phyloP scores from a whole-genome alignment of 768 basidiomycete species.

The Ephemerocybe angulata region DNA sequence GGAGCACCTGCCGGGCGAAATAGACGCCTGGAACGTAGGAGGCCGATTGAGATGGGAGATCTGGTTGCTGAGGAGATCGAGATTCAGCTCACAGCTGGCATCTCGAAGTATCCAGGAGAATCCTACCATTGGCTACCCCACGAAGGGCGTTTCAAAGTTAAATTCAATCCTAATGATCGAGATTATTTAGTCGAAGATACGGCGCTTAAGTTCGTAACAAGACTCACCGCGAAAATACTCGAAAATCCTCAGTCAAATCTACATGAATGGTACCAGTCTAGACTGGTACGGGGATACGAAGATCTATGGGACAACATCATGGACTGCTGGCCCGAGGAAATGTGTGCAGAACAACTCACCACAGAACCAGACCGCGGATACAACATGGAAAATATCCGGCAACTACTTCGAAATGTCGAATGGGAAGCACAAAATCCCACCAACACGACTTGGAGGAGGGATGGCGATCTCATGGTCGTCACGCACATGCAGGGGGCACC shows the following conservation, averaged over 20 bases:
- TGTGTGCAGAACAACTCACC: neutral
- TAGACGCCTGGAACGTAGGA: no score
- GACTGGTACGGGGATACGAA: neutral
- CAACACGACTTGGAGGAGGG: no score
- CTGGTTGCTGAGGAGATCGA: neutral
- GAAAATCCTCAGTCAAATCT: neutral
- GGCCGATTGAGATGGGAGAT: no score
- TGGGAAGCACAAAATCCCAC: no score
- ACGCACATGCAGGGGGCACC: no score
- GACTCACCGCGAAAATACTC: neutral
- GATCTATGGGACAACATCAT: neutral
- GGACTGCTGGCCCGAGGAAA: neutral
- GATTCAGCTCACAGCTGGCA: neutral
- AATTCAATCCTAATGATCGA: neutral
- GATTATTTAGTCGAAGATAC: neutral
- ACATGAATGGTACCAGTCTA: neutral
- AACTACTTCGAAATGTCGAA: no score
- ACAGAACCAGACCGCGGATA: neutral
- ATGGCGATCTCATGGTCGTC: no score
- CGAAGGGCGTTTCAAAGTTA: neutral
- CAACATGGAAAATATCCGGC: neutral
- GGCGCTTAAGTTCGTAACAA: neutral
- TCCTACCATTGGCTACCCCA: no score
- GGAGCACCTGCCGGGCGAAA: no score
- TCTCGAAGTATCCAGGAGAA: neutral